phyloP scores from a whole-genome alignment of 2,329 filamentous ascomycete genomes.

The Epichloe glyceriae region DNA sequence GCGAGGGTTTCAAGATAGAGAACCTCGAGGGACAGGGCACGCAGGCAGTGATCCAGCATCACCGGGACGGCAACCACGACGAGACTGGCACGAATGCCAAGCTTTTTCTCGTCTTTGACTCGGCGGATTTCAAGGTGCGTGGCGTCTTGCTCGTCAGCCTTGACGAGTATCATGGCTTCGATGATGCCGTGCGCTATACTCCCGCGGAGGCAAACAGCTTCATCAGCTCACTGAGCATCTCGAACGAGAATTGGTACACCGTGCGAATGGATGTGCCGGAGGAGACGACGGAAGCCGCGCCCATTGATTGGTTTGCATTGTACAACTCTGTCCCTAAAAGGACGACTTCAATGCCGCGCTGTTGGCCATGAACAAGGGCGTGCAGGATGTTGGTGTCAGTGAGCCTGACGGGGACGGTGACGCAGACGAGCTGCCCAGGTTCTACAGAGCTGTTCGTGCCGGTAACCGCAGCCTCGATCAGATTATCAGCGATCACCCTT shows the following conservation, averaged over 20 bases:
- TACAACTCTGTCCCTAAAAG: neutral
- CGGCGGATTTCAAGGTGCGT: neutral
- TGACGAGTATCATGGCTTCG: constrained; percentile 4
- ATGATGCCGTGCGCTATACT: constrained; percentile 1
- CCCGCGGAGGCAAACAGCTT: neutral
- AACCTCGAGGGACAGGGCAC: neutral
- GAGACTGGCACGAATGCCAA: neutral
- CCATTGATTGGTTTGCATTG: neutral
- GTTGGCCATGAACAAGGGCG: constrained; percentile 1
- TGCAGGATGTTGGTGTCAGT: neutral
- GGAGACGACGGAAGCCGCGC: neutral
- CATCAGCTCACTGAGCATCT: constrained; percentile 1
- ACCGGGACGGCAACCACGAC: neutral
- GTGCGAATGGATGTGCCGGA: neutral
- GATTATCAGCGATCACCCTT: constrained; percentile 1
- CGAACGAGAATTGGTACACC: constrained; percentile 3
- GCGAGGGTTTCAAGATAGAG: neutral
- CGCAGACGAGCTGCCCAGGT: neutral
- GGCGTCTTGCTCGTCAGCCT: constrained; percentile 4
- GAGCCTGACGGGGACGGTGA: neutral
- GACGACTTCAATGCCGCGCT: neutral
- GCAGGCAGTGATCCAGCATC: neutral
- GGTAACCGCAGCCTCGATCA: neutral
- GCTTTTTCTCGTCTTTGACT: constrained; percentile 3
- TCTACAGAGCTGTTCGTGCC: neutral